Evolutionary conservation across 495 filamentous ascomycete genomes (phyloP).

Genomic region (Penicillium angulare): DNA sequence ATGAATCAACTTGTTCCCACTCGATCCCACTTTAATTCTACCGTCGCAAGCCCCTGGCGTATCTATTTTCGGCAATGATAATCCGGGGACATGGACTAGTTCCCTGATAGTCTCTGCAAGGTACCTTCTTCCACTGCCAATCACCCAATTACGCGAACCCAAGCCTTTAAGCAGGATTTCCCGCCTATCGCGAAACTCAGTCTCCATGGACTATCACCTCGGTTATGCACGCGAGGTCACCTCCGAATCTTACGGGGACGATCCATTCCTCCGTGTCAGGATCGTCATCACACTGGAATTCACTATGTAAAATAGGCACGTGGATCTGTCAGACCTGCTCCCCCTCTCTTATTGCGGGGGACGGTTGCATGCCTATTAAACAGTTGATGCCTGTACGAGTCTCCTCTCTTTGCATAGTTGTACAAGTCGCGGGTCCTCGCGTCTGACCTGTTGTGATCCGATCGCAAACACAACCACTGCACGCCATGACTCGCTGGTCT

Average conservation of each 20-base stretch:
- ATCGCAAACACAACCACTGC: not conserved
- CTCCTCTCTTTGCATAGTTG: not conserved
- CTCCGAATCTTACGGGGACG: slow-evolving; percentile 3
- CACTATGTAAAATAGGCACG: slow-evolving; percentile 16
- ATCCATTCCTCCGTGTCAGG: slow-evolving; percentile 17
- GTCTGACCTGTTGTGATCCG: slow-evolving; percentile 8
- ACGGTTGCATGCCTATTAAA: no score
- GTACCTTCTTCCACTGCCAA: no score
- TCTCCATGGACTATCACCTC: slow-evolving; percentile 3
- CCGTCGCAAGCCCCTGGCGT: slow-evolving; percentile 13
- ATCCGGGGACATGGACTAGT: slow-evolving; percentile 10
- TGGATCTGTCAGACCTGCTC: slow-evolving; percentile 4
- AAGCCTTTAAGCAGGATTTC: no score
- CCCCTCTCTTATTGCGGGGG: not conserved
- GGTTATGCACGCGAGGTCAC: slow-evolving; percentile 19
- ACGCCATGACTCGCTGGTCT: slow-evolving; percentile 24
- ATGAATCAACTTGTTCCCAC: no score
- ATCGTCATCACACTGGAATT: slow-evolving; percentile 1
- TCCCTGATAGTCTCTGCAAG: not conserved
- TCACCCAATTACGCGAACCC: no score
- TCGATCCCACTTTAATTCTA: no score
- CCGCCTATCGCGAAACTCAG: slow-evolving; percentile 4
- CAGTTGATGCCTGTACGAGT: no score
- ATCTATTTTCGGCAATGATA: slow-evolving; percentile 18
- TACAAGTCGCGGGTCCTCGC: slow-evolving; percentile 4